Base-by-base conservation (phyloP, 306 rosid genomes). In the Betula pendula region DNA sequence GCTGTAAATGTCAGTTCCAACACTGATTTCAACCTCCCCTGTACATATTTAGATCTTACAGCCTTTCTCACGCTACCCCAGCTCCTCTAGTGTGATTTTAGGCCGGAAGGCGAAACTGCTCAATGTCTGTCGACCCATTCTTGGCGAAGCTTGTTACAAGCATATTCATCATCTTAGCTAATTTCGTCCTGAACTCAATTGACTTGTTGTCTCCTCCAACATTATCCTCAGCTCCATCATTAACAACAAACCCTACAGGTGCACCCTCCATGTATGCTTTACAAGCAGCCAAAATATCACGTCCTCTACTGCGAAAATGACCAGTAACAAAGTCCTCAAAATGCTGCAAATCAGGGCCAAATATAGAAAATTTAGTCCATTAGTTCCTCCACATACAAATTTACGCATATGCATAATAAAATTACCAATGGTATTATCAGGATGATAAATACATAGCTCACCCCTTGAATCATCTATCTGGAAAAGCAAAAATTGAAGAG, bases 51-150 rank as follows among this genome's bases (percentile, higher is more conserved):
- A 38, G 10, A 12, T 56, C 68, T 77, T 29, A 29, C 75, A 69
- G 70, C 69, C 75, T 68, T 66, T 75, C 20, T 22, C 27, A 7
- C 19, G 45, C 66, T 15, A 56, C 33, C 60, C 20, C 50, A 12
- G 48, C 38, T 24, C 12, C 70, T 48, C 29, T 27, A 44, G 33
- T 49, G 79, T 62, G 53, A 59, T 22, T 68, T 53, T 75, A 62
- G 9, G 75, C 89, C 6, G 15, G 76, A 77, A 49, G 67, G 51
- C 83, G 84, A 80, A 87, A 88, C 78, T 81, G 80, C 65, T 92
- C 96, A 16, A 86, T 84, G 42, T 88, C 87, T 24, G 83, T 86
- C 20, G 92, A 86, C 65, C 97, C 96, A 68, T 85, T 92, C 82
- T 77, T 83, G 51, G 87, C 70, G 89, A 92, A 92, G 74, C 79